Evolutionary conservation across 2,329 filamentous ascomycete species (phyloP).

Genomic region (Cladorrhinum sp.): DNA sequence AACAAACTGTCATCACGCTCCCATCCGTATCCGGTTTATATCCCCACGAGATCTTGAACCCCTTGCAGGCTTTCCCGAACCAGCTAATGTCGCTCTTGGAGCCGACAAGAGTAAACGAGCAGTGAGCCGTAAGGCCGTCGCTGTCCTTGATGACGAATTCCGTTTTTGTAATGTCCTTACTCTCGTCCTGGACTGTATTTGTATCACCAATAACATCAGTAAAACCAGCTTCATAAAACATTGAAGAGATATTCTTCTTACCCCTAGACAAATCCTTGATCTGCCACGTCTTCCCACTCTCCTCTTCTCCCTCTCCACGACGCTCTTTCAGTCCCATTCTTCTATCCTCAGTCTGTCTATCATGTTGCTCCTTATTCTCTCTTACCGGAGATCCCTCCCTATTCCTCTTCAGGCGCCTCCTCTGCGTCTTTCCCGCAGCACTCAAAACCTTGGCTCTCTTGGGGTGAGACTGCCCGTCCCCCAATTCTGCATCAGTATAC

Average conservation of each 20-base stretch:
- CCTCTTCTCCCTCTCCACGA: neutral
- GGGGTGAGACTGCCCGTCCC: neutral
- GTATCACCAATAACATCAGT: too few species aligned
- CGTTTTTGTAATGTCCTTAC: neutral
- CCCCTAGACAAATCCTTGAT: slow-evolving; percentile 8
- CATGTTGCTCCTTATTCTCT: neutral
- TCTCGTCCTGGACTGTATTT: neutral
- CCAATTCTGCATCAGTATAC: slow-evolving; percentile 21
- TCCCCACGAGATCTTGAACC: slow-evolving; percentile 23
- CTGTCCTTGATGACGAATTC: slow-evolving; percentile 6
- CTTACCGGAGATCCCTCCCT: neutral
- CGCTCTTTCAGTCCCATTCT: neutral
- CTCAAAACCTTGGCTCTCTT: neutral
- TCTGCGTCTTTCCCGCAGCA: neutral
- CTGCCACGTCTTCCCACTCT: slow-evolving; percentile 8
- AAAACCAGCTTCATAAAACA: too few species aligned
- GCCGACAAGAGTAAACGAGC: slow-evolving; percentile 1
- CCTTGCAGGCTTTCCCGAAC: slow-evolving; percentile 14
- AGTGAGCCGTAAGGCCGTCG: slow-evolving; percentile 6
- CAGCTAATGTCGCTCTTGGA: slow-evolving; percentile 7
- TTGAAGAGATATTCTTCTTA: neutral
- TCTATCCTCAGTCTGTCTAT: neutral
- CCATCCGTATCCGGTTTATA: slow-evolving; percentile 21
- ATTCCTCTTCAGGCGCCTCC: neutral
- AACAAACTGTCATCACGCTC: slow-evolving; percentile 24